Evolutionary conservation across 129 eudicot genomes (phyloP).

Genomic region (Sambucus nigra): DNA sequence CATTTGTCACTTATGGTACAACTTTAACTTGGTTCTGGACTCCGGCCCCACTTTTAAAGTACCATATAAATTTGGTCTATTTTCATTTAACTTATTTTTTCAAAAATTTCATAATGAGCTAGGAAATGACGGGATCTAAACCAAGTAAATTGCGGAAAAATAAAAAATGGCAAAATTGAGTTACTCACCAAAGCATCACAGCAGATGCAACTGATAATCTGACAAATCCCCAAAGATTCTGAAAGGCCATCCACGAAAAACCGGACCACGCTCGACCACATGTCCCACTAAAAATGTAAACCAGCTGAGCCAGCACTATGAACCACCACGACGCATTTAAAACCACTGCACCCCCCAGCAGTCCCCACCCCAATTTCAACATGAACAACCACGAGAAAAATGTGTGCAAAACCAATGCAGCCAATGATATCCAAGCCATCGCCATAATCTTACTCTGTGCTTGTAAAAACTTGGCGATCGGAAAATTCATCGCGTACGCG

Average conservation of each 20-base stretch:
- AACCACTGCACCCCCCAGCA: conserved; percentile 34
- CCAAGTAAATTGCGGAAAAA: no score
- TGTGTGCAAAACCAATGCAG: conserved; percentile 24
- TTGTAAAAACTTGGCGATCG: conserved; percentile 45
- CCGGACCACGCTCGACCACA: conserved; percentile 48
- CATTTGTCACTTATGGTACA: no score
- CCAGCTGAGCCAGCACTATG: conserved; percentile 37
- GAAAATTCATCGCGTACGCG: conserved; percentile 39
- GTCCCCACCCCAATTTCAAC: conserved; percentile 35
- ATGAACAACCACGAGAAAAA: conserved; percentile 43
- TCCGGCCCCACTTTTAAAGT: no score
- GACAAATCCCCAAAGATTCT: conserved; percentile 48
- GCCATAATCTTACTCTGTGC: conserved; percentile 45
- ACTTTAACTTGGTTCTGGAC: no score
- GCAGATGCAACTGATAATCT: conserved; percentile 53
- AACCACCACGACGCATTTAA: conserved; percentile 48
- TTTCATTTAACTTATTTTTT: no score
- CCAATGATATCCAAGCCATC: conserved; percentile 36
- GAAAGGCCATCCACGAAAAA: conserved; percentile 35
- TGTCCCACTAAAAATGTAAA: conserved; percentile 33
- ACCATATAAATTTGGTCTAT: no score
- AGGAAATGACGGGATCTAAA: no score
- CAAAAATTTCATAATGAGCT: no score
- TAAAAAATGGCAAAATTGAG: not conserved
- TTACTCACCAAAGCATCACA: conserved; percentile 53